Evolutionary conservation across 2,329 filamentous ascomycete genomes (phyloP).

Genomic region (Arthrobotrys conoides): DNA sequence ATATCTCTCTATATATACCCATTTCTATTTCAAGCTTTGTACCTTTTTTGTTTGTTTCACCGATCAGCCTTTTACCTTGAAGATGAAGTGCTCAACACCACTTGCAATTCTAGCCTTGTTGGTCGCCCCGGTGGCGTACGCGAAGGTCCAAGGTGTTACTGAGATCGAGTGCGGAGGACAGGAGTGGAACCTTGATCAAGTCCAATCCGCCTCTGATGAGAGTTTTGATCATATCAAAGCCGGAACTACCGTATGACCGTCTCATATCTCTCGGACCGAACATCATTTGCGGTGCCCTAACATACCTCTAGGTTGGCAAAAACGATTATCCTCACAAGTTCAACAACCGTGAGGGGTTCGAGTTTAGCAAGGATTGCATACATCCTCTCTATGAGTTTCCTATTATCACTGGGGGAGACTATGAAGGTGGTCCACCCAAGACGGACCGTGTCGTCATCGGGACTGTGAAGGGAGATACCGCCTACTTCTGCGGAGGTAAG

Average conservation of each 20-base stretch:
- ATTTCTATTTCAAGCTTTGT: background rate
- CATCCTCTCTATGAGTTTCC: slow-evolving; percentile 69
- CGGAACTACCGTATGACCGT: slow-evolving; percentile 56
- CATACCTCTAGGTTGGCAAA: slow-evolving; percentile 60
- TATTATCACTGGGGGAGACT: slow-evolving; percentile 67
- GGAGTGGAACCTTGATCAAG: slow-evolving; percentile 43
- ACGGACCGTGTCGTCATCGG: slow-evolving; percentile 62
- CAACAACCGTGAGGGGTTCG: slow-evolving; percentile 69
- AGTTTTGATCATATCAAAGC: slow-evolving; percentile 61
- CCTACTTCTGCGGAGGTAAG: slow-evolving; percentile 61
- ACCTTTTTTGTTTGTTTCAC: background rate
- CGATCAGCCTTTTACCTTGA: background rate
- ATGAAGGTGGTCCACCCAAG: slow-evolving; percentile 65
- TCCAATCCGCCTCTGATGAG: slow-evolving; percentile 60
- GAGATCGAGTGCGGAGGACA: slow-evolving; percentile 54
- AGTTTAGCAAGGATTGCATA: slow-evolving; percentile 66
- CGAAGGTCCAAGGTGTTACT: slow-evolving; percentile 60
- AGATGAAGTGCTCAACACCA: slow-evolving; percentile 32
- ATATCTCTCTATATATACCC: no score
- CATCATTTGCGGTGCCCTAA: slow-evolving; percentile 2
- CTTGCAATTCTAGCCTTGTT: slow-evolving; percentile 40
- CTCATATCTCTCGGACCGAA: no score
- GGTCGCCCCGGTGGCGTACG: slow-evolving; percentile 26
- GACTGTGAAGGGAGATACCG: slow-evolving; percentile 53
- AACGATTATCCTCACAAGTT: slow-evolving; percentile 69